Evolutionary conservation across 805 yeast genomes (phyloP).

Genomic region (Hanseniaspora nectarophila): DNA sequence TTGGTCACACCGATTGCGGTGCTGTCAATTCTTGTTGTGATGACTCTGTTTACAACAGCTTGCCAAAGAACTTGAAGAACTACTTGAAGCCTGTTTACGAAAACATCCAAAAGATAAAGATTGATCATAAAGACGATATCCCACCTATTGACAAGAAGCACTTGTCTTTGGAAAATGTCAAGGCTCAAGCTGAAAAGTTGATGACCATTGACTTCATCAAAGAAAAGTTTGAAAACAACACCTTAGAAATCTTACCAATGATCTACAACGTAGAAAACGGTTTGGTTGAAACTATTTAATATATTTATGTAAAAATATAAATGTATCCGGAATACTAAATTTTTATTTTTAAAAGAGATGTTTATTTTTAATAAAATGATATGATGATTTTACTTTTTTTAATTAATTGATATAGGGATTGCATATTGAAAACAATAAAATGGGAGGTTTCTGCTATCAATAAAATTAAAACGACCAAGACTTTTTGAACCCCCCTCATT

Average conservation of each 20-base stretch:
- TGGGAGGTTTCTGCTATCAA: no score
- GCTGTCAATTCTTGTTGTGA: slow-evolving; percentile 75
- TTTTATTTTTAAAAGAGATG: neutral
- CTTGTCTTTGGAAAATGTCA: slow-evolving; percentile 65
- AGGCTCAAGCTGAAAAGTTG: slow-evolving; percentile 57
- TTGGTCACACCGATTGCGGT: slow-evolving; percentile 95
- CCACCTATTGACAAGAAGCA: slow-evolving; percentile 35
- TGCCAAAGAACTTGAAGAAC: slow-evolving; percentile 22
- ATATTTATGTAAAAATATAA: neutral
- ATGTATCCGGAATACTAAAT: slow-evolving; percentile 12
- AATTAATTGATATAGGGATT: no score
- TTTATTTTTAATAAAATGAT: no score
- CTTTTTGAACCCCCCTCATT: no score
- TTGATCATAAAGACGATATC: slow-evolving; percentile 28
- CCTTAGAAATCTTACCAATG: slow-evolving; percentile 69
- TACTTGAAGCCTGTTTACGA: slow-evolving; percentile 56
- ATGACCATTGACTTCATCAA: slow-evolving; percentile 45
- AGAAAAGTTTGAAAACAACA: slow-evolving; percentile 48
- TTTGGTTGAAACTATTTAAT: slow-evolving; percentile 33
- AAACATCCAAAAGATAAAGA: slow-evolving; percentile 49
- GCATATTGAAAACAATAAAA: no score
- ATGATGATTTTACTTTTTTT: no score
- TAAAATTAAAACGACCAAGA: no score
- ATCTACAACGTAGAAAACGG: slow-evolving; percentile 78
- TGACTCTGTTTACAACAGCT: slow-evolving; percentile 21